Percentiles rank a stretch among this genome's conserved stretches.
phyloP scores from a whole-genome alignment of 139 green algal genomes.

The Nannochloris sp. region DNA sequence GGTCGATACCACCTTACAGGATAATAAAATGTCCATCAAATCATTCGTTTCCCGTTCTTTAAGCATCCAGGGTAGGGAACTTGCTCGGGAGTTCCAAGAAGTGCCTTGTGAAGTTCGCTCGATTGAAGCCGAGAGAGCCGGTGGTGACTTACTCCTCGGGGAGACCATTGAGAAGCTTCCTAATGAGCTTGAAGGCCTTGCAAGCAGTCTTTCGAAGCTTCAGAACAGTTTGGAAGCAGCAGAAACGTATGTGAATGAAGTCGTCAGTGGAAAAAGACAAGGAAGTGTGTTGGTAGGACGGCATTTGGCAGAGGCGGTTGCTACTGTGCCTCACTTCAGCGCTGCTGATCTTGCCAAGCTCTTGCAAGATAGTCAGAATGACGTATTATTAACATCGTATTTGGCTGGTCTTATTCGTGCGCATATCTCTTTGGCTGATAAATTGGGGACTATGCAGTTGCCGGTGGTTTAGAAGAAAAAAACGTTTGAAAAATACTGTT shows the following conservation, averaged over 20 bases:
- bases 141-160: constrained; percentile 8
- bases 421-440: constrained; percentile 85
- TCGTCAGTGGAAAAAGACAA: constrained; percentile 53
- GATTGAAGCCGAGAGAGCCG: constrained; percentile 64
- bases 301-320: constrained; percentile 81
- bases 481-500: background rate
- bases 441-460: constrained; percentile 73
- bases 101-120: constrained; percentile 68
- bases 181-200: constrained; percentile 67
- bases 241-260: constrained; percentile 71
- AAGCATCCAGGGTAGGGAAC: constrained; percentile 23
- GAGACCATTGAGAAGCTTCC: constrained; percentile 19
- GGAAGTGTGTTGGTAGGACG: constrained; percentile 68
- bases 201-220: constrained; percentile 50
- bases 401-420: constrained; percentile 77
- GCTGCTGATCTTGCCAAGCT: constrained; percentile 71
- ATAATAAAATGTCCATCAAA: constrained; percentile 44
- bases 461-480: constrained; percentile 53
- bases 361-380: constrained; percentile 77
- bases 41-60: constrained; percentile 66
- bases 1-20: constrained; percentile 71
- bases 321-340: constrained; percentile 66
- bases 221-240: constrained; percentile 48
- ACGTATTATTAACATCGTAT: constrained; percentile 80
- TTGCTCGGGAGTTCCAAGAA: constrained; percentile 87